Base-by-base conservation (phyloP, 305 asterid genomes). In the Fraxinus angustifolia region DNA sequence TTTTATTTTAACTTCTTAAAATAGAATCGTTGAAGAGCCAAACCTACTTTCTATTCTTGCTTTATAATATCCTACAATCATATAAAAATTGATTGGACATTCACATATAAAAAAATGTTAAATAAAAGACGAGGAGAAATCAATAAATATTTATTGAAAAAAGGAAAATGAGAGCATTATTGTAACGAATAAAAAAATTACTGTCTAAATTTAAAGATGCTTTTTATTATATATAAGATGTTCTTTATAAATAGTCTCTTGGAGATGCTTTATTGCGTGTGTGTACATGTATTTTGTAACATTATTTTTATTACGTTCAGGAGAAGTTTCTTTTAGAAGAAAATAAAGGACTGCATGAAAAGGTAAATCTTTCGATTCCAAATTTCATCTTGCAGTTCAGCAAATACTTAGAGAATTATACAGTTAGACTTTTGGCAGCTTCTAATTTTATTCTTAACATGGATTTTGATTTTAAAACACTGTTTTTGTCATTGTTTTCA, bases 321-420 rank as follows among this genome's bases (percentile, higher is more conserved):
- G 92, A 88, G 82, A 88, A 45, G 72, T 56, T 73, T 42, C 26
- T 91, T 81, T 75, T 82, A 17, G 87, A 88, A 76, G 94, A 92
- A 83, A 89, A 91, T 73, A 88, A 84, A n/a, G 85, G 75, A 83
- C 80, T 92, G 79, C 50, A 50, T 17, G 82, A 84, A 79, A 85
- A 90, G 94, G 97, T 90, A 83, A 80, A 58, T 19, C 60, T 33
- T 73, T 53, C 65, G 2, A 23, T 58, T 79, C 60, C 10, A 19
- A 11, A 42, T 33, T 48, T 48, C 14, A 56, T 35, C 71, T 14
- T 28, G 5, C 31, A 2, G 14, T 60, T 60, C 31, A 60, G 31
- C 70, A 8, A 21, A 60, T 60, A 19, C 62, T n/a, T 0, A 6
- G 60, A 48, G 16, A 48, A 16, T 48, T 48, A 14, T 16, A 16